These are phyloP conservation scores for Wickerhamiella cacticola DNA, from an alignment of 805 yeast genomes.

Conservation along the genomic window DNA sequence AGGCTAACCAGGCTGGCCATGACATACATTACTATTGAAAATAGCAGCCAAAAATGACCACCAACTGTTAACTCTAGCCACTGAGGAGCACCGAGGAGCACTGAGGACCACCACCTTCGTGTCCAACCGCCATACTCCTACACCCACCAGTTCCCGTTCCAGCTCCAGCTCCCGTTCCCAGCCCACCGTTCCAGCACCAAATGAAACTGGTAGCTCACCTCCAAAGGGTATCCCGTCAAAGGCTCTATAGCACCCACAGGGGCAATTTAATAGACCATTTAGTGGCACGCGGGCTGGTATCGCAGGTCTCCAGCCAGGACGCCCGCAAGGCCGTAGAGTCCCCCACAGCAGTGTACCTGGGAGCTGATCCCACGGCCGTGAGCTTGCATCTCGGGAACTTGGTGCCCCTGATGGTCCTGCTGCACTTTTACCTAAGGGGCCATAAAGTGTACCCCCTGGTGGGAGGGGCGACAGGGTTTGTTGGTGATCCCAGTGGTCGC, in stretches of 20 bases:
- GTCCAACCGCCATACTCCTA: background rate
- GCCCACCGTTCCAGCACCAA: too few relatives aligned
- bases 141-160: too few relatives aligned
- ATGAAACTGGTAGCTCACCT: background rate
- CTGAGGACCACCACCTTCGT: background rate
- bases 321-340: slow-evolving; percentile 23
- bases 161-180: too few relatives aligned
- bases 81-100: too few relatives aligned
- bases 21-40: too few relatives aligned
- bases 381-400: slow-evolving; percentile 87
- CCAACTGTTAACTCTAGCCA: too few relatives aligned
- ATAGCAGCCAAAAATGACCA: too few relatives aligned
- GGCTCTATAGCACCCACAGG: background rate
- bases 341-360: slow-evolving; percentile 63
- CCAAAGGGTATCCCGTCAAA: too few relatives aligned
- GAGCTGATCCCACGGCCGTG: slow-evolving; percentile 90
- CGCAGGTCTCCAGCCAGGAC: slow-evolving; percentile 26
- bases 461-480: slow-evolving; percentile 72
- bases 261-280: slow-evolving; percentile 34
- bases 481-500: slow-evolving; percentile 95
- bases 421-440: slow-evolving; percentile 78
- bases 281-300: slow-evolving; percentile 37
- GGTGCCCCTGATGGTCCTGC: slow-evolving; percentile 69
- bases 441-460: slow-evolving; percentile 74
- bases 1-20: too few relatives aligned